Conservation (phyloP, 768 basidiomycete species). For the Mycena galopus region DNA sequence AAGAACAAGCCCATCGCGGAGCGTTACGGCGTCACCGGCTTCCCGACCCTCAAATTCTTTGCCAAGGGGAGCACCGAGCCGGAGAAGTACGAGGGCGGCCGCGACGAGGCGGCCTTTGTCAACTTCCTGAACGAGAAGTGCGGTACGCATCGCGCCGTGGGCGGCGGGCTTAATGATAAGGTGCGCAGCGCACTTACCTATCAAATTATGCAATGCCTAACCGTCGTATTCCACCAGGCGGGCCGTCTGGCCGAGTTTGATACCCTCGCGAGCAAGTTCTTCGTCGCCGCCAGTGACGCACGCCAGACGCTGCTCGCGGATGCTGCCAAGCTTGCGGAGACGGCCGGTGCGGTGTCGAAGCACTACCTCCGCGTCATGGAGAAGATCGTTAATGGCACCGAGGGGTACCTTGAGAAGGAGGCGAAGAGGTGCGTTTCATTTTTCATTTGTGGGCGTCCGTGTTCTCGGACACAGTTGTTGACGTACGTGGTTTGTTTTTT, state of each 20-base stretch:
- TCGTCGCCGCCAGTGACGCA: slow-evolving; percentile 66
- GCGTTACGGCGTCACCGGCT: slow-evolving; percentile 82
- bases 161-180: slow-evolving; percentile 82
- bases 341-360: slow-evolving; percentile 65
- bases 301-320: slow-evolving; percentile 76
- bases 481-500: slow-evolving; percentile 7
- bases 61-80: slow-evolving; percentile 76
- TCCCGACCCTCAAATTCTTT: slow-evolving; percentile 98
- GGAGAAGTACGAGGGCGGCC: slow-evolving; percentile 75
- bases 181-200: slow-evolving; percentile 52
- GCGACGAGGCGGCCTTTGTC: slow-evolving; percentile 83
- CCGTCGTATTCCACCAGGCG: slow-evolving; percentile 64
- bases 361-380: slow-evolving; percentile 95
- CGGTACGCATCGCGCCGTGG: slow-evolving; percentile 85
- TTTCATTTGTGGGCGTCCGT: slow-evolving; percentile 8
- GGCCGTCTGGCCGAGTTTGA: slow-evolving; percentile 88
- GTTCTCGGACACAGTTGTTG: slow-evolving; percentile 33
- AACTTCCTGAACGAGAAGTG: slow-evolving; percentile 88
- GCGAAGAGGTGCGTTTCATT: slow-evolving; percentile 72
- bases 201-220: slow-evolving; percentile 4
- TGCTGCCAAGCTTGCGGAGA: slow-evolving; percentile 67
- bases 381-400: slow-evolving; percentile 79
- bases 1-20: slow-evolving; percentile 78
- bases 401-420: slow-evolving; percentile 89
- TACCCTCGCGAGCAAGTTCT: slow-evolving; percentile 80